Conservation (phyloP, 306 rosid species). For the Lathyrus sativus region DNA sequence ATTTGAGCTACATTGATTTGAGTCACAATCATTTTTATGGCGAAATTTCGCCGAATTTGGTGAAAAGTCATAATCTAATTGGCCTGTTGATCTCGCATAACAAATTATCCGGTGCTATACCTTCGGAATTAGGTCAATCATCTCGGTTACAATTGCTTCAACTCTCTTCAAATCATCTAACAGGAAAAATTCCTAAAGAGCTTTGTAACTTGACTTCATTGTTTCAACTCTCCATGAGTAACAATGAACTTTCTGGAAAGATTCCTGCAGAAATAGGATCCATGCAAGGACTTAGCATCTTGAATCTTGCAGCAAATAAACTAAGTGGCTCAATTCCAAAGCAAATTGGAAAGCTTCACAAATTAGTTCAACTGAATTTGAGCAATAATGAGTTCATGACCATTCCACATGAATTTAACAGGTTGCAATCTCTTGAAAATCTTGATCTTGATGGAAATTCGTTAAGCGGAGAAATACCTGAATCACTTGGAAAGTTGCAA, state of each 20-base stretch:
- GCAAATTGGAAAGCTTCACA: slow-evolving; percentile 7
- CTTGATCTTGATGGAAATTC: slow-evolving; percentile 52
- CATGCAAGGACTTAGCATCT: background rate
- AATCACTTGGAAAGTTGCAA: slow-evolving; percentile 35
- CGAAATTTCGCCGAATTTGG: slow-evolving; percentile 34
- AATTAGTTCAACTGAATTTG: slow-evolving; percentile 21
- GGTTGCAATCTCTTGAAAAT: slow-evolving; percentile 30
- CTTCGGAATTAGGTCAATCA: slow-evolving; percentile 34
- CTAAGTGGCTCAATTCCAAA: slow-evolving; percentile 36
- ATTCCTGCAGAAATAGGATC: slow-evolving; percentile 36
- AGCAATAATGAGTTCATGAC: slow-evolving; percentile 29
- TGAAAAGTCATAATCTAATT: slow-evolving; percentile 14
- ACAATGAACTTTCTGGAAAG: slow-evolving; percentile 35
- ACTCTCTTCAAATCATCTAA: slow-evolving; percentile 43
- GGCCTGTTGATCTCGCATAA: slow-evolving; percentile 14
- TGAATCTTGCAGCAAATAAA: slow-evolving; percentile 34
- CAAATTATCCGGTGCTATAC: slow-evolving; percentile 37
- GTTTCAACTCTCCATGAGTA: background rate
- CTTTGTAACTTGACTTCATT: slow-evolving; percentile 35
- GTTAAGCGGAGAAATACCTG: slow-evolving; percentile 39
- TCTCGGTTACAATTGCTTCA: slow-evolving; percentile 27
- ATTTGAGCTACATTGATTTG: slow-evolving; percentile 25
- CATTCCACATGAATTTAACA: slow-evolving; percentile 30
- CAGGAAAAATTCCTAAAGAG: slow-evolving; percentile 49
- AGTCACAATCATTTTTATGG: slow-evolving; percentile 38